Evolutionary conservation across 495 filamentous ascomycete species (phyloP), one percentile per base, ranked within the genome.

Genomic region (Hypoxylon fragiforme): DNA sequence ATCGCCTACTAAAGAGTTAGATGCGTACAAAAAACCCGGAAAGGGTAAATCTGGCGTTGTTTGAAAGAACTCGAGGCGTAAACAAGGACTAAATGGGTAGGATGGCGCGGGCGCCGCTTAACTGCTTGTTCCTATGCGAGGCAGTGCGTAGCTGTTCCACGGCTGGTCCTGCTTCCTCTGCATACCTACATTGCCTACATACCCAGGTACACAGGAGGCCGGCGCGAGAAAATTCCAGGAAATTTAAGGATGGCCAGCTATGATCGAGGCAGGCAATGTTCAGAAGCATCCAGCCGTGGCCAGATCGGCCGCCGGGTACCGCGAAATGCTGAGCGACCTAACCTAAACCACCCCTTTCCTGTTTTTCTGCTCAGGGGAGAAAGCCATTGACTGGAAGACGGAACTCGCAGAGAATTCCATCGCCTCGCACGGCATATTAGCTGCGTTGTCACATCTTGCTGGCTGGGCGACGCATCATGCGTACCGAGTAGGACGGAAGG

Each of bases 241-340:
- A 48, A 62, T 61, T 56, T 26, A 57, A 62, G 52, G 52, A 20
- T 21, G 21, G 57, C 51, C 57, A 51, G 42, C 47, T 50, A 37
- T 61, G 46, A 61, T 62, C 47, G 44, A 57, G 34, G 51, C 24
- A 39, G 31, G 32, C 52, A 51, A 57, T 57, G 43, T 44, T 53
- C 20, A 49, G 22, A 62, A 49, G 58, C 52, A 53, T 48, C 48
- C 35, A 62, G 38, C 58, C 58, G 58, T 44, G 47, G 43, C 52
- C 39, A 56, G 52, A 56, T 57, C 52, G 58, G 43, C 49, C 46
- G 36, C 51, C 47, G 58, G 52, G 50, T 52, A 52, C 53, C 52
- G 58, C 58, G 38, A 62, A 9, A 56, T 53, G 58, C 39, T 52
- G 44, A 42, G 28, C 48, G 38, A 62, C 58, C 48, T 34, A 34